phyloP scores from a whole-genome alignment of 352 stramenopile species.

The Pseudoperonospora humuli region DNA sequence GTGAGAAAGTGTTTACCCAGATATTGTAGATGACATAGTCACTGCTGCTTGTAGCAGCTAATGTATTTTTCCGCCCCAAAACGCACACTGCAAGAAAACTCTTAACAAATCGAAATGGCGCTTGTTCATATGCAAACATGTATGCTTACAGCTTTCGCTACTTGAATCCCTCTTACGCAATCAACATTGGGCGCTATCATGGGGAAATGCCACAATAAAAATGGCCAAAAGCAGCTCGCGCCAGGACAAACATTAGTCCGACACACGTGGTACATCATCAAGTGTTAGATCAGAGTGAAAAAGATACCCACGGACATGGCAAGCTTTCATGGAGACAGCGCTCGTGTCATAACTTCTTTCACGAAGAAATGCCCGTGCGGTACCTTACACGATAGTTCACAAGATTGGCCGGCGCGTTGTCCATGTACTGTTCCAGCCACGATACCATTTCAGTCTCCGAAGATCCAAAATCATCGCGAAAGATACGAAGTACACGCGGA shows the following conservation, averaged over 20 bases:
- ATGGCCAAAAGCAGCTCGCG: not conserved
- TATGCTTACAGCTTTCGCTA: slow-evolving; percentile 8
- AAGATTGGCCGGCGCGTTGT: slow-evolving; percentile 54
- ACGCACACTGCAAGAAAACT: not conserved
- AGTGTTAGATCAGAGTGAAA: slow-evolving; percentile 4
- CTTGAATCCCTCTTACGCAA: slow-evolving; percentile 11
- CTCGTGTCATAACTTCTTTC: slow-evolving; percentile 16
- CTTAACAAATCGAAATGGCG: slow-evolving; percentile 2
- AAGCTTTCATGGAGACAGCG: slow-evolving; percentile 1
- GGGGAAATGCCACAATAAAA: slow-evolving; percentile 3
- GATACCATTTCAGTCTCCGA: slow-evolving; percentile 80
- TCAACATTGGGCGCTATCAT: slow-evolving; percentile 8
- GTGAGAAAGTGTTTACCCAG: no score
- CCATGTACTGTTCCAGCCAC: slow-evolving; percentile 83
- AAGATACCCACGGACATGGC: slow-evolving; percentile 3
- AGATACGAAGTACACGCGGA: slow-evolving; percentile 72
- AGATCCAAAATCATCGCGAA: slow-evolving; percentile 80
- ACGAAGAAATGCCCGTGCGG: slow-evolving; percentile 57
- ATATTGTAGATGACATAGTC: no score
- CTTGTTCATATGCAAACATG: slow-evolving; percentile 10
- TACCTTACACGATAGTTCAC: slow-evolving; percentile 78
- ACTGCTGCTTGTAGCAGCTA: no score
- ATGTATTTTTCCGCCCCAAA: not conserved
- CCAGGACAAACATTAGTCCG: not conserved
- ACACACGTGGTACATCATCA: slow-evolving; percentile 4